Percentiles rank a stretch among this genome's conserved stretches.
These are phyloP conservation scores for Pseudonectria buxi DNA, from an alignment of 2,329 filamentous ascomycete genomes.

Conservation along the genomic window DNA sequence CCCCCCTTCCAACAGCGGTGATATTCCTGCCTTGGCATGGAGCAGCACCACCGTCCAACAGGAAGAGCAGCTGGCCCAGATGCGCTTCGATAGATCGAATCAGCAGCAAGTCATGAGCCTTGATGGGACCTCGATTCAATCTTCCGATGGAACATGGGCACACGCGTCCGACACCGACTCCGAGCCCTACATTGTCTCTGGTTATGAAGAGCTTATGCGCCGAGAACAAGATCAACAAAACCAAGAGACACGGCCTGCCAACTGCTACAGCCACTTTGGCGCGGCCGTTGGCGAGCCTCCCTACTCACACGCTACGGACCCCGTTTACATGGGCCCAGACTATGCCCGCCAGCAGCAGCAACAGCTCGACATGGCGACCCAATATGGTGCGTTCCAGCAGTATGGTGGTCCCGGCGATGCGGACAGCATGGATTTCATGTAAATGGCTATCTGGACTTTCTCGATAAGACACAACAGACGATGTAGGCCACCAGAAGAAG, in stretches of 20 bases:
- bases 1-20: constrained; percentile 54
- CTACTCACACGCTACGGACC: constrained; percentile 57
- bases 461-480: constrained; percentile 7
- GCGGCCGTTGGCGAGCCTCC: constrained; percentile 27
- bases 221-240: constrained; percentile 50
- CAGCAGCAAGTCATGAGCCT: constrained; percentile 42
- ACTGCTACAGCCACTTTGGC: constrained; percentile 39
- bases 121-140: constrained; percentile 48
- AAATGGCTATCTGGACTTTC: constrained; percentile 14
- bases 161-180: constrained; percentile 37
- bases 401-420: constrained; percentile 35
- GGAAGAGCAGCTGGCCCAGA: constrained; percentile 51
- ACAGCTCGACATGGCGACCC: constrained; percentile 57
- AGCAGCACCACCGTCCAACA: constrained; percentile 48
- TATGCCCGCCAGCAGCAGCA: constrained; percentile 44
- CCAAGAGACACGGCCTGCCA: constrained; percentile 29
- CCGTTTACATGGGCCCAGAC: constrained; percentile 52
- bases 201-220: constrained; percentile 65
- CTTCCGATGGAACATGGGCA: constrained; percentile 47
- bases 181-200: constrained; percentile 79
- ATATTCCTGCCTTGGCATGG: constrained; percentile 48
- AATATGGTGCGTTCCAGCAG: constrained; percentile 58
- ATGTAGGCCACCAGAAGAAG: constrained; percentile 8
- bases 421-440: constrained; percentile 43
- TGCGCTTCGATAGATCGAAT: constrained; percentile 48